Evolutionary conservation across 2,329 filamentous ascomycete species (phyloP), one percentile per base, ranked within the genome.

Genomic region (Monilinia aucupariae): DNA sequence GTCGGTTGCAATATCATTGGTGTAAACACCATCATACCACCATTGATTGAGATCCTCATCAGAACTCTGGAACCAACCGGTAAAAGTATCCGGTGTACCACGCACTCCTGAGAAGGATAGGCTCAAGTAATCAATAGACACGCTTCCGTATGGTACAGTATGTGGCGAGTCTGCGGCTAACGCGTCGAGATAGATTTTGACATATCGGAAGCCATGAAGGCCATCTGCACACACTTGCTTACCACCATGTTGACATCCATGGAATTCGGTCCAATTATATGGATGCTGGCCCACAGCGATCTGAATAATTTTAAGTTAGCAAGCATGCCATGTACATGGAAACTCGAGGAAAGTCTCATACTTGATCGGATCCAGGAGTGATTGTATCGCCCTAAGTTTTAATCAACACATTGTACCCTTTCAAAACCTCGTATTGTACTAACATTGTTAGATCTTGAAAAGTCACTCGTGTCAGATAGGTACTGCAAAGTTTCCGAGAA

Each of bases 11-110:
- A 81, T 74, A 64, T 82, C 81, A 52, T 78, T 80, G 1, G 81
- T 82, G 66, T 83, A 82, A 0, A 80, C 78, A 5, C 76, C 79
- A 65, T 82, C 80, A 65, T 77, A 82, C 80, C 80, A 83, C 76
- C 77, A 82, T 66, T 80, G 78, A 22, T 79, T 81, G 9, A 82
- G 68, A 20, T 78, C 66, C 5, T 73, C 66, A 64, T 82, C 80
- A 0, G 80, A 82, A 59, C 80, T 82, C 67, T 82, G 78, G 59
- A 83, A 82, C 74, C 76, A 80, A 3, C 81, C 81, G 1, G 75
- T 76, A 63, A 80, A 82, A 1, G 78, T 80, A 47, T 80, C 77
- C 0, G 79, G 73, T 0, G 78, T 81, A 30, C 80, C 81, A 2
- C 77, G 73, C 65, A 76, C 81, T 12, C 75, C 80, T 0, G 77